Base-by-base conservation (phyloP, 805 yeast genomes). In the Kodamaea fukazawae region DNA sequence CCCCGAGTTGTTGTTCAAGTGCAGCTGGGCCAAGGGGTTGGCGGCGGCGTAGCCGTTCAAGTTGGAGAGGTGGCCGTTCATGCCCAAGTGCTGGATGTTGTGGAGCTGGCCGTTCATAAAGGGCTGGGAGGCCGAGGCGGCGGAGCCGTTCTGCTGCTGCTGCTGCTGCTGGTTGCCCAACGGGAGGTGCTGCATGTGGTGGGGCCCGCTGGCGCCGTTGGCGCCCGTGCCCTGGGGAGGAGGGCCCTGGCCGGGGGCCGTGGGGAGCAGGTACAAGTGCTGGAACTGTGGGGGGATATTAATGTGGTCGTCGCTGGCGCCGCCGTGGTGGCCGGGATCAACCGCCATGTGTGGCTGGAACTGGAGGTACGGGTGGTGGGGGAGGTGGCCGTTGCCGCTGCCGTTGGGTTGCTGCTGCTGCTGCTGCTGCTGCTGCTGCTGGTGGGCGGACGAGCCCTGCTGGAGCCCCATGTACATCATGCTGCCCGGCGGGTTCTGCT, bases 281-380 rank as follows among this genome's bases (percentile, higher is more conserved):
- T 39, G 42, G 35, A 39, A 39, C 34, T 39, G 42, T 9, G 32
- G 42, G 10, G 42, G 42, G 15, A 39, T 39, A 27, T 18, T 18
- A 29, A 33, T 35, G 38, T 33, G 42, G 22, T 39, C 42, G 13
- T 39, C 42, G 23, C 8, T 20, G 8, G 23, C 23, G 26, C 22
- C 26, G 32, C 17, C 33, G 26, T 35, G 38, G 34, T 38, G 35
- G 8, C 32, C 18, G n/a, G 32, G 34, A 14, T 39, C 42, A 8
- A 39, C 38, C 27, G 28, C 35, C 30, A 39, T 17, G 31, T 39
- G 42, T n/a, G 38, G 38, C 28, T 39, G 42, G 42, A 39, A 39
- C 41, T 38, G 41, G 31, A 39, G 42, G 32, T 39, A 39, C 10
- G 42, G 42, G 38, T 39, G 42, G 32, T 34, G 42, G 13, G 42